These are phyloP conservation scores for Naumovozyma baii DNA, from an alignment of 805 yeast species.

Conservation along the genomic window DNA sequence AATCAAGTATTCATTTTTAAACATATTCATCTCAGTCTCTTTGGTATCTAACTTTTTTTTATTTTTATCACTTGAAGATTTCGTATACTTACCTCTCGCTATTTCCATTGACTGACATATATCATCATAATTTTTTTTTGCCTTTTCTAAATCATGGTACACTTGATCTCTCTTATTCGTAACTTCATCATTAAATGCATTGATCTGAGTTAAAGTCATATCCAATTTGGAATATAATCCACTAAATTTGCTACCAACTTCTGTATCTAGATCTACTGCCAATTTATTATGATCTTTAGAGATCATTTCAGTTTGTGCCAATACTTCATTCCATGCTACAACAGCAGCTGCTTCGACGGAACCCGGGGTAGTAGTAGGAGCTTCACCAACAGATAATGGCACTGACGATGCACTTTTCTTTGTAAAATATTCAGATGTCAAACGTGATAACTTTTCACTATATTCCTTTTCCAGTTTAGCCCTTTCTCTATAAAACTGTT, in stretches of 20 bases:
- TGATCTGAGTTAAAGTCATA: slow-evolving; percentile 45
- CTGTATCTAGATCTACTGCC: slow-evolving; percentile 47
- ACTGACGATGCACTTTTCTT: slow-evolving; percentile 66
- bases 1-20: slow-evolving; percentile 77
- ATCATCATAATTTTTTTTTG: slow-evolving; percentile 69
- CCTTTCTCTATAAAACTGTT: slow-evolving; percentile 74
- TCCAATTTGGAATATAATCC: slow-evolving; percentile 46
- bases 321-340: slow-evolving; percentile 83
- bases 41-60: slow-evolving; percentile 45
- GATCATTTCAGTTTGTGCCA: slow-evolving; percentile 72
- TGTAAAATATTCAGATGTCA: slow-evolving; percentile 61
- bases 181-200: slow-evolving; percentile 50
- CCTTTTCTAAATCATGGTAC: slow-evolving; percentile 27
- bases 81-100: slow-evolving; percentile 66
- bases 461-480: slow-evolving; percentile 78
- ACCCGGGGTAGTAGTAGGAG: slow-evolving; percentile 88
- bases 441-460: slow-evolving; percentile 50
- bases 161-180: slow-evolving; percentile 31
- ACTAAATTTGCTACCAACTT: slow-evolving; percentile 51
- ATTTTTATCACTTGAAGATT: slow-evolving; percentile 43
- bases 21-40: slow-evolving; percentile 72
- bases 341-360: slow-evolving; percentile 80
- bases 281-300: slow-evolving; percentile 57
- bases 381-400: slow-evolving; percentile 75
- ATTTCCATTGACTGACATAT: slow-evolving; percentile 72